A percentile compares a stretch with the other conserved stretches of the same genome.
Evolutionary conservation across 352 stramenopile species (phyloP).

Genomic region (Discostella stelligera): DNA sequence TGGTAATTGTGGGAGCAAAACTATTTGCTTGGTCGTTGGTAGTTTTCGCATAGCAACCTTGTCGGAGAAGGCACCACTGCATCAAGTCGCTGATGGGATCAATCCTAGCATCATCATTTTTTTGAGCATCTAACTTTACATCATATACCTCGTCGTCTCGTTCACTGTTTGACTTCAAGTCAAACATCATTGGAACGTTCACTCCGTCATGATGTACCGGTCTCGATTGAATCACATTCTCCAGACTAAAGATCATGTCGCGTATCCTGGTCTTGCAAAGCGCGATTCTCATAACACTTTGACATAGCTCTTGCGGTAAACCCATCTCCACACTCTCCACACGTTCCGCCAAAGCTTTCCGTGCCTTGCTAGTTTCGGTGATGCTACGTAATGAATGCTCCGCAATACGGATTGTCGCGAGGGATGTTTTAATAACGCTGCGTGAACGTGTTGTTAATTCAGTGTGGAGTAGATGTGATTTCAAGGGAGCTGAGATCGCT

Average conservation of each 20-base stretch:
- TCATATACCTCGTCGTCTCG: neutral
- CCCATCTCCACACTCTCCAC: slow-evolving; percentile 26
- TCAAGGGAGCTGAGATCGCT: slow-evolving; percentile 24
- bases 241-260: slow-evolving; percentile 46
- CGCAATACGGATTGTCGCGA: slow-evolving; percentile 52
- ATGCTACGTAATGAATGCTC: slow-evolving; percentile 57
- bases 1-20: neutral
- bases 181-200: slow-evolving; percentile 5
- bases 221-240: slow-evolving; percentile 39
- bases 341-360: slow-evolving; percentile 34
- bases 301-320: slow-evolving; percentile 61
- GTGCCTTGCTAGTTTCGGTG: slow-evolving; percentile 58
- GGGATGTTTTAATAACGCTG: slow-evolving; percentile 30
- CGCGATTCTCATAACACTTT: slow-evolving; percentile 60
- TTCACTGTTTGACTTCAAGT: neutral
- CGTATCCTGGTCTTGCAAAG: slow-evolving; percentile 55
- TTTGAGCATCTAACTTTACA: neutral
- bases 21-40: slow-evolving; percentile 1
- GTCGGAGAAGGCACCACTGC: slow-evolving; percentile 30
- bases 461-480: slow-evolving; percentile 29
- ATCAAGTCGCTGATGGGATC: slow-evolving; percentile 38
- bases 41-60: neutral
- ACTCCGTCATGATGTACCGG: neutral
- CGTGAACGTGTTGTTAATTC: slow-evolving; percentile 34
- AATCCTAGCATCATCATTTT: slow-evolving; percentile 6